These are phyloP conservation scores for Yarrowia divulgata DNA, from an alignment of 805 yeast species.

Conservation along the genomic window DNA sequence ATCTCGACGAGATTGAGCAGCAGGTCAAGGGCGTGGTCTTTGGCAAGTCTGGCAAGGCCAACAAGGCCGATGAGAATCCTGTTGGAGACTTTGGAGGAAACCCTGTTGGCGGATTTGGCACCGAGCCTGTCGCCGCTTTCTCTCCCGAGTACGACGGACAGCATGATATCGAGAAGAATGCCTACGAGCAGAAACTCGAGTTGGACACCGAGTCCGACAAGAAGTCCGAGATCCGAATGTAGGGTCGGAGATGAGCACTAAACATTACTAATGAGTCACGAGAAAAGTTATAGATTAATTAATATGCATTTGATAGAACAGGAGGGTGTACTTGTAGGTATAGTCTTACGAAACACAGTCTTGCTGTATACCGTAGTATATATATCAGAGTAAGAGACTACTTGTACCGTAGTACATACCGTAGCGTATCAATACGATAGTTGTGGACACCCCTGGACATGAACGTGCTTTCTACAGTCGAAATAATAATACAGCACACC, in stretches of 20 bases:
- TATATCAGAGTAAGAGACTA: too few relatives aligned
- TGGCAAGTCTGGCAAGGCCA: conserved; percentile 26
- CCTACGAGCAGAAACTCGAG: conserved; percentile 13
- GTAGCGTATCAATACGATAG: too few relatives aligned
- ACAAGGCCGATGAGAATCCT: conserved; percentile 15
- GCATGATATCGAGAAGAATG: conserved; percentile 31
- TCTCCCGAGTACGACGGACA: conserved; percentile 27
- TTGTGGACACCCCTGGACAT: too few relatives aligned
- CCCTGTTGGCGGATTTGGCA: conserved; percentile 26
- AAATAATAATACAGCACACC: too few relatives aligned
- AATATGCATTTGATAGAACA: neutral
- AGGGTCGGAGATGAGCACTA: neutral
- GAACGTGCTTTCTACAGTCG: too few relatives aligned
- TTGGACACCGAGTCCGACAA: conserved; percentile 17
- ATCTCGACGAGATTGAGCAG: conserved; percentile 38
- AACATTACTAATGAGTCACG: conserved; percentile 14
- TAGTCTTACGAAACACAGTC: too few relatives aligned
- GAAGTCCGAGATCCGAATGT: neutral
- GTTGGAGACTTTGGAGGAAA: conserved; percentile 32
- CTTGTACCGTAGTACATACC: too few relatives aligned
- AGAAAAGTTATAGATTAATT: neutral
- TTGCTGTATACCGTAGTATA: too few relatives aligned
- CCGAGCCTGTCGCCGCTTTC: conserved; percentile 33
- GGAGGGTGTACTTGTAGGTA: too few relatives aligned
- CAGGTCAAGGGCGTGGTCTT: conserved; percentile 27